A percentile compares a stretch with the other conserved stretches of the same genome.
Conservation (phyloP, 1,284 basidiomycete species). For the Puccinia horiana region DNA sequence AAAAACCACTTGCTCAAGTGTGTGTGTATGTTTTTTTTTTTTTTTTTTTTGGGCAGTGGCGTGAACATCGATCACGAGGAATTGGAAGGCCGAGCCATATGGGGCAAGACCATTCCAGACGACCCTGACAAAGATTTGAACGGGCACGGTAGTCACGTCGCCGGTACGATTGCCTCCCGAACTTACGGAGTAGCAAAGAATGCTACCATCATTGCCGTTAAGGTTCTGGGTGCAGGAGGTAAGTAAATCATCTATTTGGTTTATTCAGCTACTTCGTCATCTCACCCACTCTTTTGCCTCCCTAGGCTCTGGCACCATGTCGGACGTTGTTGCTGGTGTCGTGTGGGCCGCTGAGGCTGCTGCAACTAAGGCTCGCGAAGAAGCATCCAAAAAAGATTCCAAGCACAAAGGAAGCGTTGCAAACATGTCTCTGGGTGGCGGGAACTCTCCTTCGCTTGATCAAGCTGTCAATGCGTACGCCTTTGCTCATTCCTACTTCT, state of each 20-base stretch:
- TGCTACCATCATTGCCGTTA: constrained; percentile 90
- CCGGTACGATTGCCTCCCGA: constrained; percentile 67
- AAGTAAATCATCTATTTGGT: background rate
- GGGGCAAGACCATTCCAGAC: constrained; percentile 83
- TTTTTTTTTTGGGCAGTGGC: constrained; percentile 77
- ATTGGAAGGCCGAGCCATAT: constrained; percentile 79
- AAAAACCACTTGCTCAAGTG: background rate
- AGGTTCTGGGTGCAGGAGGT: constrained; percentile 74
- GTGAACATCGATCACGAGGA: constrained; percentile 84
- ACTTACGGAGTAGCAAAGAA: constrained; percentile 93
- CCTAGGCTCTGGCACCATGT: constrained; percentile 92
- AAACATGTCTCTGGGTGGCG: constrained; percentile 97
- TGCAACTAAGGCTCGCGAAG: constrained; percentile 62
- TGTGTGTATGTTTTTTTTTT: background rate
- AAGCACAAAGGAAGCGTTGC: constrained; percentile 91
- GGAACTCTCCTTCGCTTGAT: constrained; percentile 85
- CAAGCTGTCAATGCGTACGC: constrained; percentile 81
- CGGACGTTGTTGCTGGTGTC: constrained; percentile 87
- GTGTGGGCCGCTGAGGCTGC: constrained; percentile 76
- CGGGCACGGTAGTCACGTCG: constrained; percentile 75
- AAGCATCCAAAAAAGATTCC: constrained; percentile 69
- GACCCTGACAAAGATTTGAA: constrained; percentile 74
- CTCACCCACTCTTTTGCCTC: constrained; percentile 54
- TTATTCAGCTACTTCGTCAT: background rate
- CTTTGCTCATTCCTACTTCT: background rate